A percentile compares a stretch with the other conserved stretches of the same genome.
phyloP scores from a whole-genome alignment of 257 asterid species.

The Solanum ossicruentum region DNA sequence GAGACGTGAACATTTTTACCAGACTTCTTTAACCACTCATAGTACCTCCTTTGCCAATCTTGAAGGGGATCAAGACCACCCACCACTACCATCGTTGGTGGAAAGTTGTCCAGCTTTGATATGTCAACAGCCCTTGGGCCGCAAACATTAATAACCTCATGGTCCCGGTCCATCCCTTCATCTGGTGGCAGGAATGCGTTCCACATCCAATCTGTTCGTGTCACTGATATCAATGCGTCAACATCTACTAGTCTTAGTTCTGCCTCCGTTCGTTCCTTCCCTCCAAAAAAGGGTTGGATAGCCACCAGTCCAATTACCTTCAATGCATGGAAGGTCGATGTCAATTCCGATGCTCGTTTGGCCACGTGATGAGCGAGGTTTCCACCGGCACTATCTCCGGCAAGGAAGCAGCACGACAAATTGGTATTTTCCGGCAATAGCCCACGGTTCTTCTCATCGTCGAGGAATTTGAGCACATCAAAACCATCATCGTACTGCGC shows the following conservation, averaged over 20 bases:
- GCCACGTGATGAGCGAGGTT: constrained; percentile 68
- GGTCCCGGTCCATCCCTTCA: constrained; percentile 35
- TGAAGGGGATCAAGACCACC: constrained; percentile 63
- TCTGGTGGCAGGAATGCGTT: constrained; percentile 36
- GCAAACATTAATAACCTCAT: constrained; percentile 2
- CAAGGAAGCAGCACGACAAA: constrained; percentile 48
- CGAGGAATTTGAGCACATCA: constrained; percentile 44
- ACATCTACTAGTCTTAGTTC: constrained; percentile 26
- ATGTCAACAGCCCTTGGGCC: constrained; percentile 5
- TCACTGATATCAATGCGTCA: constrained; percentile 25
- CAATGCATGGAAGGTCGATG: constrained; percentile 9
- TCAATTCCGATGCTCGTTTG: constrained; percentile 18
- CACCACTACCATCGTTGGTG: constrained; percentile 50
- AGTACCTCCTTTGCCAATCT: constrained; percentile 65
- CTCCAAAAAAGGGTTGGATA: constrained; percentile 78
- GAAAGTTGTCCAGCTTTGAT: constrained; percentile 33
- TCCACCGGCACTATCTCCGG: constrained; percentile 80
- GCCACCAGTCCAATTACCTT: constrained; percentile 55
- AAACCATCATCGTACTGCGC: constrained; percentile 55
- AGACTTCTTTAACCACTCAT: constrained; percentile 42
- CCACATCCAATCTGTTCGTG: constrained; percentile 57
- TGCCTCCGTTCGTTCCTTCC: constrained; percentile 47
- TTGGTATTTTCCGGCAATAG: constrained; percentile 47
- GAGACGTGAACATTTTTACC: constrained; percentile 47
- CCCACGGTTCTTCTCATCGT: constrained; percentile 8